Base-by-base conservation (phyloP, 108 stramenopile species). In the Conticribra guillardii region DNA sequence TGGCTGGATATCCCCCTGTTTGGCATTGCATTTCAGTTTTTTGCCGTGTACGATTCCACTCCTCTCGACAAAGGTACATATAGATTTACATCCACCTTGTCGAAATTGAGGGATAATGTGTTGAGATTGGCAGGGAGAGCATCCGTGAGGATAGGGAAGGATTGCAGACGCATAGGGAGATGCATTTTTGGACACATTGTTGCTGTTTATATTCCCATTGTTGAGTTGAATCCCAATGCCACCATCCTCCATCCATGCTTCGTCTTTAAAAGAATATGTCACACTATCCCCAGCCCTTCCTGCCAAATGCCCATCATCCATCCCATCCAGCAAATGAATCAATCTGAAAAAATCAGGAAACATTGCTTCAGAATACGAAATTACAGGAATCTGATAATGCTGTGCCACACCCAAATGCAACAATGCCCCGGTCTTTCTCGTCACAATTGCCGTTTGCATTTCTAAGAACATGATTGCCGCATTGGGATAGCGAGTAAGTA, bases 371-470 rank as follows among this genome's bases (percentile, higher is more conserved):
- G 71, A 74, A 59, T 85, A 87, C n/a, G 71, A 73, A 29, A 87
- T 56, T 19, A 87, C 87, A 26, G 87, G 87, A 34, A 88, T 84
- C 51, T 88, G 80, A 74, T 88, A 88, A 11, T 85, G 84, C 31
- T 84, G 80, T 22, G 87, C 87, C 11, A 82, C 83, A 30, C 87
- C 87, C 72, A 84, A 71, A 51, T 88, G 87, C 23, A 88, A 57
- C 7, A 88, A 34, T 21, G 74, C 67, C 4, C 82, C 87, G 2
- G 84, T 85, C 53, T 85, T 85, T 22, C 87, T 73, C 9, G 61
- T 54, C 16, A 73, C 46, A 33, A 85, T 82, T 0, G 82, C 87
- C 3, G 87, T 88, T 68, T 76, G 84, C 58, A 88, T 73, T 67
- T 88, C 87, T 60, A 88, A 58, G 61, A 88, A 88, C 14, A 82